Base-by-base conservation (phyloP, 495 filamentous ascomycete genomes). In the Xylona heveae region DNA sequence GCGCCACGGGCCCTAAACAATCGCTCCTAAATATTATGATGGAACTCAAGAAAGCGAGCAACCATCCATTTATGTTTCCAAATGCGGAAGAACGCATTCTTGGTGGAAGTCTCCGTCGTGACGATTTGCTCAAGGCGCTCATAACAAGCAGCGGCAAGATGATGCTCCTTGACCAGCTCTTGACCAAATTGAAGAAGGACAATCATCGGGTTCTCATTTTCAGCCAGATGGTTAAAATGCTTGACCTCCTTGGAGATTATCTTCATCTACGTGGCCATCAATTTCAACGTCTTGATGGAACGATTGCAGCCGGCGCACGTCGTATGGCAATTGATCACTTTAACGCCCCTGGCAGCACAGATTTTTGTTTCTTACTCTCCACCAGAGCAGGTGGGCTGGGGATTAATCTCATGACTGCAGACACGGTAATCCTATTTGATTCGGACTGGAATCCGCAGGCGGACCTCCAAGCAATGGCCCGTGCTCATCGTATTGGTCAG, bases 381-480 rank as follows among this genome's bases (percentile, higher is more conserved):
- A 99, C 88, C 2, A 68, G 88, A 44, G 88, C 88, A 28, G 88
- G 88, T 55, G 88, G 88, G 46, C 66, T 99, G 12, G 88, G 88
- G 29, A 95, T 99, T 57, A 99, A 99, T 44, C 54, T 99, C 27
- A 95, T 94, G 83, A 94, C 88, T 29, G 88, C 88, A 1, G 88
- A 99, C 47, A 95, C 90, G 0, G 90, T 99, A 36, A 78, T 99
- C 40, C 66, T 99, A 24, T 95, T 95, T 43, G 88, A 99, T 48
- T 95, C 90, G 0, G 88, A 99, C 46, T 99, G 90, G 90, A 99
- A 99, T 38, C 88, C 88, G 9, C 88, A 99, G 48, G 88, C 88
- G 0, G 88, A 99, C 61, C 57, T 99, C 33, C 88, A 99, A 43
- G 88, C 88, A 13, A 99, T 99, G 88, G 85, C 88, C 27, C 72